Evolutionary conservation across 495 filamentous ascomycete genomes (phyloP), one percentile per base, ranked within the genome.

Genomic region (Hypoxylon trugodes): DNA sequence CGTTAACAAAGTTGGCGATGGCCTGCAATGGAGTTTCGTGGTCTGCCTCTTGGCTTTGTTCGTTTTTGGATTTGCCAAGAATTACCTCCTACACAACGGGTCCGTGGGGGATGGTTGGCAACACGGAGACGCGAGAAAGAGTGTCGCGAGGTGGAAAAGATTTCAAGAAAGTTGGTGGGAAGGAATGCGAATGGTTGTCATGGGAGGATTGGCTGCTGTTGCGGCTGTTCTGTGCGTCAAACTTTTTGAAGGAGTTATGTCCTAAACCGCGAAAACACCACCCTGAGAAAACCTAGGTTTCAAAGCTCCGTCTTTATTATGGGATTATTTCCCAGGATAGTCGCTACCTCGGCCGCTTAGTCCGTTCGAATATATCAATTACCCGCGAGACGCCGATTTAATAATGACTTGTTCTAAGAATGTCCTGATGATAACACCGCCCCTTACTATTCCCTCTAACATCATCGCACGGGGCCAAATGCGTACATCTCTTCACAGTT

Each of bases 1-100:
- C 58, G 86, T 91, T 28, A 26, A 74, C 2, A 73, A 83, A n/a
- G 86, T 90, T 1, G 78, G 81, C 46, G 42, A 79, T 12, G 90
- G 87, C 16, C 72, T 94, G 66, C 77, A 76, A 16, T 88, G 87
- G 82, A 90, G 87, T 35, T 89, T 92, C 42, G 79, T 75, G 0
- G 82, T 89, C 2, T 92, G 91, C 83, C 81, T 82, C 5, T 53
- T 90, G 16, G 86, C 89, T 0, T 70, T 94, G 50, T 91, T 92
- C 66, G 59, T 81, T 3, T 94, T 94, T 70, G 90, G 90, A 0
- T 89, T 89, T 55, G 80, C 77, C 19, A 92, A 93, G 79, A 88
- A 86, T 19, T 74, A 73, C 21, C 52, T 87, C 69, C 67, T 87
- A 75, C 68, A 78, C 76, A 40, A 73, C 57, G 47, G 77, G 73